Conservation (phyloP, 805 yeast species). For the Candida insectalens region DNA sequence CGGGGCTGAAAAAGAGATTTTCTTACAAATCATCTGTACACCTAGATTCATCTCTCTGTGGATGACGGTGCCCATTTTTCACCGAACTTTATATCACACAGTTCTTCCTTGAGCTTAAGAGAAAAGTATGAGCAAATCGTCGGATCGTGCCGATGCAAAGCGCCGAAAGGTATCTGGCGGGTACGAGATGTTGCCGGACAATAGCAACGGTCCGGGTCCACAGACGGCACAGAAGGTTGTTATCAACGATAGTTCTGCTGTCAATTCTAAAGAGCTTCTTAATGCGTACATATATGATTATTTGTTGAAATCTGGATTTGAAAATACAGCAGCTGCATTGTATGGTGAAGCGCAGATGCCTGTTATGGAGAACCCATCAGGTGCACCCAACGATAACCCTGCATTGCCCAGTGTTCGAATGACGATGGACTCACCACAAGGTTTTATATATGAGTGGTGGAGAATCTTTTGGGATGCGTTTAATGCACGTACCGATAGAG, state of each 20-base stretch:
- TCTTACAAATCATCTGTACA: too few relatives aligned
- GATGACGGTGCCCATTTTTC: too few relatives aligned
- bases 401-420: conserved; percentile 41
- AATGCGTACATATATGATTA: conserved; percentile 87
- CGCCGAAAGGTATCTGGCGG: too few relatives aligned
- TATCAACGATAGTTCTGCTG: conserved; percentile 35
- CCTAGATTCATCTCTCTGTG: too few relatives aligned
- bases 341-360: conserved; percentile 70
- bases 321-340: conserved; percentile 65
- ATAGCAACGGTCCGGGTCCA: too few relatives aligned
- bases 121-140: too few relatives aligned
- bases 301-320: conserved; percentile 60
- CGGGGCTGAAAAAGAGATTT: too few relatives aligned
- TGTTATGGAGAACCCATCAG: conserved; percentile 12
- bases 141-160: too few relatives aligned
- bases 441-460: conserved; percentile 93
- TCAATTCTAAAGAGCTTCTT: conserved; percentile 46
- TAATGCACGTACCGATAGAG: conserved; percentile 66
- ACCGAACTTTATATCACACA: too few relatives aligned
- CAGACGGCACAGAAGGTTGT: conserved; percentile 4
- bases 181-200: too few relatives aligned
- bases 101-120: too few relatives aligned
- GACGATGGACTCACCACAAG: conserved; percentile 75
- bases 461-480: conserved; percentile 90
- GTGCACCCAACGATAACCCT: neutral